Conservation (phyloP, 2,329 filamentous ascomycete genomes). For the Phoma sp. region DNA sequence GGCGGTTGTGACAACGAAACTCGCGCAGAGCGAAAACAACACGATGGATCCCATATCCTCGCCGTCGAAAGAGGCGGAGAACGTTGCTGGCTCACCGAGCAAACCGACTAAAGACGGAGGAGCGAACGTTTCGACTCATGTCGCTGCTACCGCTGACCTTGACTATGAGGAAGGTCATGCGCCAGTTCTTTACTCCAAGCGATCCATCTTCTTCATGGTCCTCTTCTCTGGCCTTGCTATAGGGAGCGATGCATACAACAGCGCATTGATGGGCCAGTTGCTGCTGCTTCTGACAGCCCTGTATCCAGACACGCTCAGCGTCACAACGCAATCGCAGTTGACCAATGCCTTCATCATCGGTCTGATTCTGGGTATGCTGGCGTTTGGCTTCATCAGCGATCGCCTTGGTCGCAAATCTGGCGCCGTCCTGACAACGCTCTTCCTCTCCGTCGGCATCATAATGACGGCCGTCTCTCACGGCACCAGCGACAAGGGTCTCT, state of each 20-base stretch:
- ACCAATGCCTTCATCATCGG: constrained; percentile 47
- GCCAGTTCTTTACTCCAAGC: constrained; percentile 34
- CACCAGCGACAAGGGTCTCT: constrained; percentile 38
- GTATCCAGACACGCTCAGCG: constrained; percentile 40
- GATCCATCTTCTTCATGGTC: constrained; percentile 43
- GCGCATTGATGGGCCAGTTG: constrained; percentile 44
- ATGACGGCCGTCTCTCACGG: constrained; percentile 39
- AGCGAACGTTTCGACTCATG: not conserved
- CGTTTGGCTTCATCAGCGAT: constrained; percentile 43
- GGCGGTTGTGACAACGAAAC: not conserved
- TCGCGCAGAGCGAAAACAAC: not conserved
- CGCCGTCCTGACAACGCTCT: constrained; percentile 41
- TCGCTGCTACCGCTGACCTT: not conserved
- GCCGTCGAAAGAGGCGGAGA: constrained; percentile 1
- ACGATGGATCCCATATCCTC: not conserved
- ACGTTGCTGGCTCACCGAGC: too few relatives aligned
- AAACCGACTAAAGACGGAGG: not conserved
- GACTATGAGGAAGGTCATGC: constrained; percentile 24
- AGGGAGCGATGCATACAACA: constrained; percentile 47
- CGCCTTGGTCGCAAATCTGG: constrained; percentile 44
- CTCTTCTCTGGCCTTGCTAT: constrained; percentile 46
- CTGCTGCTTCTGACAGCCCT: constrained; percentile 40
- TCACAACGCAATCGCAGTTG: constrained; percentile 36
- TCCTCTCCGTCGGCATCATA: constrained; percentile 43
- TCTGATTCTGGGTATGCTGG: constrained; percentile 44